Evolutionary conservation across 2,329 filamentous ascomycete species (phyloP), one percentile per base, ranked within the genome.

Genomic region (Cercospora brassicicola): DNA sequence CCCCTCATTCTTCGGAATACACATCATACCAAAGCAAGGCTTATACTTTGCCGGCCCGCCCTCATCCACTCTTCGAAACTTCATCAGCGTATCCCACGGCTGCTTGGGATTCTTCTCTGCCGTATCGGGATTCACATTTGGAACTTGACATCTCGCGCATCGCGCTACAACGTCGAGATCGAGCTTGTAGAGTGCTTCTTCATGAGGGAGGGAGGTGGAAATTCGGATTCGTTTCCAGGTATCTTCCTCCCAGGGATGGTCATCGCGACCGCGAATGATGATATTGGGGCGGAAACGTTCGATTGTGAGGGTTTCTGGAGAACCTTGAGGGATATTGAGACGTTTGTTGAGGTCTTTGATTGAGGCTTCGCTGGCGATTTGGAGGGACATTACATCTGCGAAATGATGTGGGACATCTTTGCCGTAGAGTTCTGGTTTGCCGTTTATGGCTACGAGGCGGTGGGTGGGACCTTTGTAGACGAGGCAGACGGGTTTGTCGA

Each of bases 11-110:
- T 84, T 81, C 15, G 88, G 87, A 62, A 86, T 85, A 75, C 86
- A 85, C 73, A 90, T 76, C 88, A 90, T 90, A 1, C 88, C 88
- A 80, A 89, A 90, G 72, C 87, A 89, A 48, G 88, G 88, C 79
- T 90, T 90, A 70, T 81, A 89, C 78, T 83, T 89, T n/a, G 78
- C 78, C 28, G 87, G 82, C 0, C 87, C 87, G 0, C 87, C 88
- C 72, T 84, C 79, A 74, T 90, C 88, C 4, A 89, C 81, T 30
- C 87, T 77, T 8, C 88, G 79, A 76, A 88, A 89, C 73, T 84
- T 85, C 82, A 88, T 86, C 64, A 90, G 76, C 68, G 83, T 84
- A 73, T 88, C 83, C 88, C 87, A 90, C 6, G 88, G 88, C 80
- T 90, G 83, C 59, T 82, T 82, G 61, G 82, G 80, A 73, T 89